Evolutionary conservation across 2,329 filamentous ascomycete genomes (phyloP).

Genomic region (Rasamsonia emersonii): DNA sequence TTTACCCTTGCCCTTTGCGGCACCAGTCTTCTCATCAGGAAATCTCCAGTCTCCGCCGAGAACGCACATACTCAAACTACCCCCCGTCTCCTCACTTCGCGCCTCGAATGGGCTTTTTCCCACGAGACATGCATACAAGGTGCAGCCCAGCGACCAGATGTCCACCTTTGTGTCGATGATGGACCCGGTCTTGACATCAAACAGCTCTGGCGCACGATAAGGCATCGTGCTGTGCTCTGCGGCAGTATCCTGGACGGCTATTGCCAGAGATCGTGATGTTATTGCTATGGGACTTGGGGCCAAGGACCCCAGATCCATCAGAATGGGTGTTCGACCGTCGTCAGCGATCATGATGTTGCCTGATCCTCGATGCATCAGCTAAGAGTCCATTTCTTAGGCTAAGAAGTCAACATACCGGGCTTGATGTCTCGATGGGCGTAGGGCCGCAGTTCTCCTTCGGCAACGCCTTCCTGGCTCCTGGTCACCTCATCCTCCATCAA

Average conservation of each 20-base stretch:
- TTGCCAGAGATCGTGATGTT: conserved; percentile 78
- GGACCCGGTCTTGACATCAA: conserved; percentile 90
- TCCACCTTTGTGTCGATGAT: conserved; percentile 94
- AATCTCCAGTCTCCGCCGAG: conserved; percentile 94
- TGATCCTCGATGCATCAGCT: conserved; percentile 15
- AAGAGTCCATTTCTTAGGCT: neutral
- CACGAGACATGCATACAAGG: conserved; percentile 92
- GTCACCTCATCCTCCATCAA: conserved; percentile 73
- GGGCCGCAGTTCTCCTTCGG: conserved; percentile 61
- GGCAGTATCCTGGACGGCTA: conserved; percentile 87
- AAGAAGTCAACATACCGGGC: conserved; percentile 55
- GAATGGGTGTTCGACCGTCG: conserved; percentile 74
- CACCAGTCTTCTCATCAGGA: conserved; percentile 67
- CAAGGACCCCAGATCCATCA: conserved; percentile 95
- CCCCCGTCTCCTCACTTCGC: conserved; percentile 90
- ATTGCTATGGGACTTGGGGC: conserved; percentile 80
- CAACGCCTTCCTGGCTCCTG: conserved; percentile 57
- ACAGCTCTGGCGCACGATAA: conserved; percentile 93
- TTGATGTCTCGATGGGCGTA: conserved; percentile 98
- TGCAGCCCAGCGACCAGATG: conserved; percentile 96
- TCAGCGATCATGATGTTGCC: conserved; percentile 98
- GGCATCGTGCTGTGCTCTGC: conserved; percentile 98
- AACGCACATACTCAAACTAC: conserved; percentile 84
- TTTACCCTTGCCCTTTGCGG: conserved; percentile 51
- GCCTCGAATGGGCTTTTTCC: conserved; percentile 97